Evolutionary conservation across 2,329 filamentous ascomycete species (phyloP).

Genomic region (Colletotrichum noveboracense): DNA sequence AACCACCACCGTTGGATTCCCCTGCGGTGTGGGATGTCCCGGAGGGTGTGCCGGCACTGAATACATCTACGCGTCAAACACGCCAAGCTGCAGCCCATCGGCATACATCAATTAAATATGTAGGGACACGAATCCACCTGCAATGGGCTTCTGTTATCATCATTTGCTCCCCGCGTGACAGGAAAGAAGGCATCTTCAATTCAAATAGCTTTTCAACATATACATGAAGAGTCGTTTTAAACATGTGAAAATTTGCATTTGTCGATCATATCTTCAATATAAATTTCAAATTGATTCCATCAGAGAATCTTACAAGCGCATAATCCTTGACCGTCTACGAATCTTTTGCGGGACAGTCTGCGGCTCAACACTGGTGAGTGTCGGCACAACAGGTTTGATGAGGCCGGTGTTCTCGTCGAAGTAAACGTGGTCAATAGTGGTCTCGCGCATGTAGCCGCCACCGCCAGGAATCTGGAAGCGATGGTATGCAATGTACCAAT

Average conservation of each 20-base stretch:
- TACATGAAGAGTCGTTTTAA: not conserved
- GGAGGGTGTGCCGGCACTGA: constrained; percentile 7
- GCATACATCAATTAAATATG: not conserved
- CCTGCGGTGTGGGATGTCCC: constrained; percentile 3
- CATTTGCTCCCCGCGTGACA: not conserved
- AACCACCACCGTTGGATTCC: not conserved
- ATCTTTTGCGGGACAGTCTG: constrained; percentile 12
- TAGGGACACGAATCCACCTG: not conserved
- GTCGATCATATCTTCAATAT: not conserved
- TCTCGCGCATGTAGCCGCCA: constrained; percentile 47
- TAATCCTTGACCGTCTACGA: not conserved
- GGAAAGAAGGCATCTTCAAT: not conserved
- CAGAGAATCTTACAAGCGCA: not conserved
- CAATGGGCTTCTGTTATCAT: not conserved
- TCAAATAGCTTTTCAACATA: not conserved
- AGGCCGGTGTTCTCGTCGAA: constrained; percentile 42
- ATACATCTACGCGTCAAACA: constrained; percentile 8
- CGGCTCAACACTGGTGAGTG: constrained; percentile 34
- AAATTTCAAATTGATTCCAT: not conserved
- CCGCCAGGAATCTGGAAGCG: constrained; percentile 51
- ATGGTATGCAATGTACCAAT: constrained; percentile 57
- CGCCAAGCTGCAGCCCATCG: not conserved
- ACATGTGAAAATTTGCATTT: not conserved
- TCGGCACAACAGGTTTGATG: constrained; percentile 41
- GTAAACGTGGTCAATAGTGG: constrained; percentile 44